Evolutionary conservation across 1,284 basidiomycete genomes (phyloP), one percentile per base, ranked within the genome.

Genomic region (Leccinum proliferum): DNA sequence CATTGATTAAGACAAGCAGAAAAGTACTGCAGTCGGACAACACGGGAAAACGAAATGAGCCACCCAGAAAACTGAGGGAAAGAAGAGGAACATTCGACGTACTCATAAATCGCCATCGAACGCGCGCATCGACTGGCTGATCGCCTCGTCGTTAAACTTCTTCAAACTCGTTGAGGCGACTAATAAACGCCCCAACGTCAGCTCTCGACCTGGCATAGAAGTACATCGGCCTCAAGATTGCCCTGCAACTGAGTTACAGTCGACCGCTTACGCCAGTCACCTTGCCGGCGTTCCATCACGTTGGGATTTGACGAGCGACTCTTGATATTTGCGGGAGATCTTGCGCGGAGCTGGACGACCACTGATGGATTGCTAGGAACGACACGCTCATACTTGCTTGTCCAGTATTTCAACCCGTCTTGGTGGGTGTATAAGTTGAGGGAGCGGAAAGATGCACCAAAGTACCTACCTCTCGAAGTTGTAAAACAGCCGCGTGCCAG

Each of bases 141-240:
- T 78, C 3, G 78, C 80, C 59, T 84, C 82, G 39, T 85, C 82
- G 32, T 79, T 81, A 37, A 84, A 83, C 66, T 82, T 29, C 82
- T 2, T 83, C 81, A 57, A 84, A 85, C 60, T 82, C 81, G 62
- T 81, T 83, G 58, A 85, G 67, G 63, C 78, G 81, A 55, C 77
- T 77, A 14, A 83, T 69, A 63, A 85, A 85, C 0, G 78, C 77
- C 14, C 72, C 76, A 4, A 85, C 77, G 60, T 84, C 83, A 76
- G 41, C 72, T 67, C 61, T 77, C 74, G 41, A 84, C 65, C 69
- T 85, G 73, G 6, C 58, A n/a, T 7, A 67, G 75, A 35, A 74
- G 66, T 60, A 65, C 67, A 25, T 75, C 70, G 2, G 68, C 65
- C 18, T 74, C 74, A 11, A 74, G 70, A 53, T 64, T 64, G 34